These are phyloP conservation scores for Cladorrhinum samala DNA, from an alignment of 495 filamentous ascomycete species.

Conservation along the genomic window DNA sequence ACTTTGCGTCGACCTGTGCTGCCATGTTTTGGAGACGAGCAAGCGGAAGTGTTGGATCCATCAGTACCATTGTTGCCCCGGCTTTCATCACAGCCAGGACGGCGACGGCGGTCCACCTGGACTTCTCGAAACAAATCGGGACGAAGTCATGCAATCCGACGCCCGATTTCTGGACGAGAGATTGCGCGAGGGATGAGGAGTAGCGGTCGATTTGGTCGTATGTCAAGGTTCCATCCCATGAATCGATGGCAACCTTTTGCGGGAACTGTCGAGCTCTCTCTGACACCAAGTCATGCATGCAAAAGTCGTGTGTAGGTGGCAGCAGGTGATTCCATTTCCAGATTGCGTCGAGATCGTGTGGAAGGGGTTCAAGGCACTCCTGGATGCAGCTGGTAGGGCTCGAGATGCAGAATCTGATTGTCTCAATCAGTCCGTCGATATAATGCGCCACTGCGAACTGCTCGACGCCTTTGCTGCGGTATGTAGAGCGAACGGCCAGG, in stretches of 20 bases:
- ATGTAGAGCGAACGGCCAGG: too few relatives aligned
- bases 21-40: too few relatives aligned
- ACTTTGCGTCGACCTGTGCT: too few relatives aligned
- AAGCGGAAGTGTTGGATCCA: slow-evolving; percentile 54
- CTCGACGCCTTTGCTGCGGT: too few relatives aligned
- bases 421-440: too few relatives aligned
- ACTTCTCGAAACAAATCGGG: slow-evolving; percentile 51
- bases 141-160: slow-evolving; percentile 42
- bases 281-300: slow-evolving; percentile 35
- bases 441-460: too few relatives aligned
- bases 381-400: too few relatives aligned
- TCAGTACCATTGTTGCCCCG: slow-evolving; percentile 43
- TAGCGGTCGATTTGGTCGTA: slow-evolving; percentile 46
- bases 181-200: slow-evolving; percentile 27
- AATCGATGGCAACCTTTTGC: slow-evolving; percentile 27
- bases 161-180: slow-evolving; percentile 41
- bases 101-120: slow-evolving; percentile 41
- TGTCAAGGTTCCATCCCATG: slow-evolving; percentile 56
- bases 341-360: too few relatives aligned
- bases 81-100: slow-evolving; percentile 46
- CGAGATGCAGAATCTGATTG: too few relatives aligned
- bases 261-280: slow-evolving; percentile 38
- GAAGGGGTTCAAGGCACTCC: too few relatives aligned
- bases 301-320: too few relatives aligned
- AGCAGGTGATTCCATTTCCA: too few relatives aligned